Evolutionary conservation across 2,329 filamentous ascomycete genomes (phyloP), one percentile per base, ranked within the genome.

Genomic region (Aspergillus clavatus): DNA sequence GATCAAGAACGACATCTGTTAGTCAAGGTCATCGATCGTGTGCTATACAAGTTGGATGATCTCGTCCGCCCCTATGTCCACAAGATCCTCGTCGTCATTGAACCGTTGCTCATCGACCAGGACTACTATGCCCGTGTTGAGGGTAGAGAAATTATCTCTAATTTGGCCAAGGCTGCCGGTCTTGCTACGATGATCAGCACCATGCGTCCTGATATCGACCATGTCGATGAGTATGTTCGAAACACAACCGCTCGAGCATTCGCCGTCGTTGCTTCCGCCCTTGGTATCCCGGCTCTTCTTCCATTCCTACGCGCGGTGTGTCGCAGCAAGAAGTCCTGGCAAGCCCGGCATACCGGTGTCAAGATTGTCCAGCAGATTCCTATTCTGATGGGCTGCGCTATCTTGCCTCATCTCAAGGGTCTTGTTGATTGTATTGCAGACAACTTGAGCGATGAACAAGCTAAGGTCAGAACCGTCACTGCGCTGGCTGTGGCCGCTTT

Each of bases 281-380:
- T 98, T 5, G 93, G 93, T 39, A 98, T 98, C 45, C 93, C 93
- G 3, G 90, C 93, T 7, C 81, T 98, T 38, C 80, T 98, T 21
- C 93, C 93, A 2, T 98, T 98, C 77, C 75, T 98, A 33, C 83
- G 90, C 60, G 93, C 94, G 48, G 93, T 98, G 14, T 98, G 93
- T 66, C 84, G 89, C 66, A 95, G 89, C 72, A 97, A 97, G 72
- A 98, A 98, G 71, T 97, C 93, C 45, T 98, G 93, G 93, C 90
- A 97, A 66, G 93, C 93, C 42, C 80, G 93, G 51, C 93, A 98
- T 67, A 98, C 93, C 2, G 93, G 93, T 72, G 93, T 98, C 54
- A 98, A 98, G 76, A 98, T 98, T 63, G 87, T 98, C 12, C 93
- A 98, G 67, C 93, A 98, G 65, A 97, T 98, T 59, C 91, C 93